Percentiles rank a stretch among this genome's conserved stretches.
phyloP scores from a whole-genome alignment of 345 rosid genomes.

The Triadica sebifera region DNA sequence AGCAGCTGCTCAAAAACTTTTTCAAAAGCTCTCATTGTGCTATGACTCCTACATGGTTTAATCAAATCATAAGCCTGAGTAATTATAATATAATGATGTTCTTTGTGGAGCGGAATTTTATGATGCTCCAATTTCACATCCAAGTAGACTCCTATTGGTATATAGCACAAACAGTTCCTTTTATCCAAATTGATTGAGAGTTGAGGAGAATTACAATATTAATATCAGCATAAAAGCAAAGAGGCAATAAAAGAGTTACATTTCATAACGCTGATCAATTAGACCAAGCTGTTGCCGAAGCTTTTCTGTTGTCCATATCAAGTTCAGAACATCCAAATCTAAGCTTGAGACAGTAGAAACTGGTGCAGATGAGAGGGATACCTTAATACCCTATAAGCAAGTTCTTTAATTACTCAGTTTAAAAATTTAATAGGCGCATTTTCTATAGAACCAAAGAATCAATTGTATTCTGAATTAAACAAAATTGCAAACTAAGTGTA shows the following conservation, averaged over 20 bases:
- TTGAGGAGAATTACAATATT: neutral
- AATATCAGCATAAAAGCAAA: neutral
- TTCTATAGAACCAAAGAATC: neutral
- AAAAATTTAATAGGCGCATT: neutral
- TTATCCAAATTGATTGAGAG: neutral
- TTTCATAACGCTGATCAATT: constrained; percentile 63
- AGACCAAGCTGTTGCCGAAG: constrained; percentile 74
- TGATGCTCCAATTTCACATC: neutral
- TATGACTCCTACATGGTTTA: constrained; percentile 10
- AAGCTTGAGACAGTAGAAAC: constrained; percentile 53
- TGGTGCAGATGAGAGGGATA: constrained; percentile 55
- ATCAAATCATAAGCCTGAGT: neutral
- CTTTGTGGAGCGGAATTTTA: neutral
- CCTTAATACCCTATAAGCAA: constrained; percentile 68
- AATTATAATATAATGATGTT: neutral
- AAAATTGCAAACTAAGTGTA: neutral
- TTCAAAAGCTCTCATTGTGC: neutral
- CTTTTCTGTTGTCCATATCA: constrained; percentile 75
- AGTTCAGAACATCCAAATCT: constrained; percentile 71
- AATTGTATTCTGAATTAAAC: neutral
- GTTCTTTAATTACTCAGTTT: constrained; percentile 14
- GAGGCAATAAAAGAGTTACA: constrained; percentile 37
- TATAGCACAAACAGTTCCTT: neutral
- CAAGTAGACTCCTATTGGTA: neutral
- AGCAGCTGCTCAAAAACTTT: constrained; percentile 3